Base-by-base conservation (phyloP, 352 stramenopile species). In the Pythium brassicae region DNA sequence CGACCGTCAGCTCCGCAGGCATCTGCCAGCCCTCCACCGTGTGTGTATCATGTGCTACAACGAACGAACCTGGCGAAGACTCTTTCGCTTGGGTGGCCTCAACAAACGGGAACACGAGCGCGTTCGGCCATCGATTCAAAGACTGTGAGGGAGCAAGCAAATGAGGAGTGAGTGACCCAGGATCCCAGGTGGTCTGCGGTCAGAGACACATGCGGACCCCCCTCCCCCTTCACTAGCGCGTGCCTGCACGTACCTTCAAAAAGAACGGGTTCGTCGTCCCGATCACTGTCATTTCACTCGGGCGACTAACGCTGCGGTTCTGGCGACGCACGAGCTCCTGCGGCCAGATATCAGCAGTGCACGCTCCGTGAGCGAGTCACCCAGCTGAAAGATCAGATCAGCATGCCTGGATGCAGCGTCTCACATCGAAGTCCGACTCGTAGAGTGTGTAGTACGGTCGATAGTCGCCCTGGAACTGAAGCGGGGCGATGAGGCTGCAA, bases 221-320 rank as follows among this genome's bases (percentile, higher is more conserved):
- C n/a, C n/a, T n/a, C n/a, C n/a, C n/a, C n/a, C n/a, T n/a, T n/a
- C n/a, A n/a, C n/a, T 22, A 17, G 7, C 10, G 29, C 23, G 46
- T 2, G 22, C 17, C 11, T 1, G 5, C 14, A 17, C 42, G 2
- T 68, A 86, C 78, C 71, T 94, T 95, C 70, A 94, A 76, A 51
- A 95, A 95, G 53, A 94, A 94, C 2, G 86, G 86, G 29, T 94
- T 95, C 20, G 86, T 95, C 22, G 83, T 92, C 51, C 86, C 86
- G 19, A 95, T 73, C 0, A 94, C 67, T 34, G 69, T 89, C 55
- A 80, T 76, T 25, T 71, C 55, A 26, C 79, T 74, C 0, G 69
- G 64, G 32, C 53, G 56, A 55, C 75, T 86, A 22, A 76, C 53
- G 29, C 74, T 78, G 32, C 70, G 58, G 26, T 80, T 82, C 65